These are phyloP conservation scores for Sporothrix variecibatus DNA, from an alignment of 2,329 filamentous ascomycete genomes.

Conservation along the genomic window DNA sequence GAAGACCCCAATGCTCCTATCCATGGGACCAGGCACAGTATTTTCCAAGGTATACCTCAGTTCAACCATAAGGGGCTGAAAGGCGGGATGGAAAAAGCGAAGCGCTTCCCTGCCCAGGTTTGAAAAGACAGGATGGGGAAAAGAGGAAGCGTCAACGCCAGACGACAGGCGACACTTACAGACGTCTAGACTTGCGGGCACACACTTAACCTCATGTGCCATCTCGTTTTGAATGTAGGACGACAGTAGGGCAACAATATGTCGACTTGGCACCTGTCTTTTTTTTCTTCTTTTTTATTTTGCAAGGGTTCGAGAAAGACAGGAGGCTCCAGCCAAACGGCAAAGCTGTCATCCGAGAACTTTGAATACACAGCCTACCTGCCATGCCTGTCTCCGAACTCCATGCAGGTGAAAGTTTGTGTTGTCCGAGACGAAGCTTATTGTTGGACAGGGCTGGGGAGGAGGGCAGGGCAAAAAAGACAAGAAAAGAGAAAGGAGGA, in stretches of 20 bases:
- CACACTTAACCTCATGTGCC: neutral
- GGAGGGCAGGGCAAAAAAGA: neutral
- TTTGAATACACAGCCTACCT: constrained; percentile 5
- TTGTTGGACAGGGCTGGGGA: neutral
- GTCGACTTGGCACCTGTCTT: neutral
- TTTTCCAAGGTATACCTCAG: neutral
- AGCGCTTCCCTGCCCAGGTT: neutral
- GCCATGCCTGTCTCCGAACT: constrained; percentile 2
- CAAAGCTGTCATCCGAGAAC: constrained; percentile 22
- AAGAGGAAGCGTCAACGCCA: neutral
- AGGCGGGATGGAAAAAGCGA: neutral
- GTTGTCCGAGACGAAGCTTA: neutral
- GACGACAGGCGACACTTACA: neutral
- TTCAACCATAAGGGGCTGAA: neutral
- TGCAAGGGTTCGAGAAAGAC: neutral
- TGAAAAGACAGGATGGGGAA: neutral
- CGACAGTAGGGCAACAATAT: neutral
- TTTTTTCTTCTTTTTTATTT: neutral
- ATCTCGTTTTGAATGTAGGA: neutral
- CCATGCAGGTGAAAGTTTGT: neutral
- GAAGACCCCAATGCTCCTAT: neutral
- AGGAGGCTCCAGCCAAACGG: constrained; percentile 1
- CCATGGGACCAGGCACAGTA: neutral
- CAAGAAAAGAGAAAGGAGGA: neutral
- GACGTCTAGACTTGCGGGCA: neutral